Evolutionary conservation across 73 alveolate genomes (phyloP).

Genomic region (Tetrahymena borealis): DNA sequence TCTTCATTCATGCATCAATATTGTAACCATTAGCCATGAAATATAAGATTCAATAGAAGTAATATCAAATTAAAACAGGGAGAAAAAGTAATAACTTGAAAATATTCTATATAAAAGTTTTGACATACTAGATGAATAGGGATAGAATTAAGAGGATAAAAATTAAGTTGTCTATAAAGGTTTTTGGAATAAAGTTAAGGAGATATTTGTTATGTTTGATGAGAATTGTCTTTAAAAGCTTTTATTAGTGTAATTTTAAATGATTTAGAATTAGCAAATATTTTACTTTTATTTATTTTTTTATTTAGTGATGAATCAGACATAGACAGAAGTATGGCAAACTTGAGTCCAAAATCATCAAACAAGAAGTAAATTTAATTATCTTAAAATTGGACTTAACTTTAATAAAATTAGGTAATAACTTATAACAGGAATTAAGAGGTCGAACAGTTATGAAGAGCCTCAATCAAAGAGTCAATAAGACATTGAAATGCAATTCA

Average conservation of each 20-base stretch:
- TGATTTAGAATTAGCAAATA: background rate
- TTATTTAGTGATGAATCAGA: background rate
- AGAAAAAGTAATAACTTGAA: background rate
- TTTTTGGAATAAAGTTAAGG: background rate
- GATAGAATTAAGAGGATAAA: background rate
- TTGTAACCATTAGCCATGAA: background rate
- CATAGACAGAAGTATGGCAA: background rate
- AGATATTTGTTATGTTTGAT: background rate
- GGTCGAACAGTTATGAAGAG: background rate
- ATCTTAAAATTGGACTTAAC: background rate
- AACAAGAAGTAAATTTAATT: background rate
- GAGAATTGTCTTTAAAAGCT: background rate
- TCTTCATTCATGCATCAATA: conserved; percentile 9
- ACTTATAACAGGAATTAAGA: background rate
- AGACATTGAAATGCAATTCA: background rate
- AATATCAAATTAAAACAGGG: background rate
- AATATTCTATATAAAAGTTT: background rate
- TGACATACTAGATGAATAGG: background rate
- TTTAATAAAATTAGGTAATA: background rate
- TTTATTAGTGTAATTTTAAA: background rate
- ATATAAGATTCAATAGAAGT: background rate
- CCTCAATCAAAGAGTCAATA: background rate
- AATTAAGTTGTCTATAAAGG: background rate
- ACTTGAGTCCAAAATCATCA: background rate
- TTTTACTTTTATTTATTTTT: background rate